Base-by-base conservation (phyloP, 306 rosid species). In the Hippophae rhamnoides region DNA sequence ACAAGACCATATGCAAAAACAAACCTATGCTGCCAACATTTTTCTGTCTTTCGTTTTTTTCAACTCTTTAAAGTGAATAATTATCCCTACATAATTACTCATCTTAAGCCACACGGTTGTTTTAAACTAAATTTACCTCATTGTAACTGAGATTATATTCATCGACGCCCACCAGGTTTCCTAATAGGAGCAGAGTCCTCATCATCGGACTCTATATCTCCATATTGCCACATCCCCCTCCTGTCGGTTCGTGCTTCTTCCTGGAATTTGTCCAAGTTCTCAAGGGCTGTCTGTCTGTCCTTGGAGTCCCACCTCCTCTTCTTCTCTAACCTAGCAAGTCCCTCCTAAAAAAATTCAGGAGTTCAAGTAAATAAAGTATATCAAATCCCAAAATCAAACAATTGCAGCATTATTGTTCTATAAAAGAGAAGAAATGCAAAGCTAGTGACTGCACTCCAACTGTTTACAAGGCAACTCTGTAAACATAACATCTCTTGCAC, bases 191-290 rank as follows among this genome's bases (percentile, higher is more conserved):
- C 81, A 6, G 60, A 51, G 54, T 92, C 99, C 63, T 92, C 99
- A 0, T 92, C 99, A 44, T 92, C 99, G 0, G 99, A 88, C 76
- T 86, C 81, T 58, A 82, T 71, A 51, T 92, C 93, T 54, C 99
- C 99, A 31, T 92, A 88, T 74, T 82, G 89, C 99, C 99, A 92
- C 61, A 86, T 92, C 41, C 96, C 90, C 9, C 76, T 83, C 68
- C 99, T 71, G 49, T 58, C 72, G 2, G 82, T 80, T 41, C 81
- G 74, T 0, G 99, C 96, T 72, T 84, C 95, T 42, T 76, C 84
- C 84, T 85, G 96, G 77, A 78, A 85, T 66, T 58, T 72, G 62
- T 92, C 99, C 76, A 92, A 64, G 69, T 76, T 88, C 47, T 79
- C 95, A 6, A 85, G 76, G 31, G 95, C 93, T 10, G 50, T 31